Base-by-base conservation (phyloP, 495 filamentous ascomycete species). In the Talaromyces liani region DNA sequence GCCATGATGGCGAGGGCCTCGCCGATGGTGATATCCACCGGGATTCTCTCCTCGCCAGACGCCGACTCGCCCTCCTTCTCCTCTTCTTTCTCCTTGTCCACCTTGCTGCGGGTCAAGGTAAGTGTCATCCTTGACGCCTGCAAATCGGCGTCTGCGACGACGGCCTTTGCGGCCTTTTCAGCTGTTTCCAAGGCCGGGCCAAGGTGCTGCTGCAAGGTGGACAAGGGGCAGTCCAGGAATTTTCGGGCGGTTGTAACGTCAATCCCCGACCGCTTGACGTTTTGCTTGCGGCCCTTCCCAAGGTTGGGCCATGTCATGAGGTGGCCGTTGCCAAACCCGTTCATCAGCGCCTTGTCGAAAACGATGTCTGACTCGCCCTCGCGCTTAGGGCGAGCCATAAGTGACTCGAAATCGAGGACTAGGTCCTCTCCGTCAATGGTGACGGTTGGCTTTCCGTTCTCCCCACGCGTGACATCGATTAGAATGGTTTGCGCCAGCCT, bases 271-370 rank as follows among this genome's bases (percentile, higher is more conserved):
- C 14, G 31, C 56, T 58, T 58, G 4, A 31, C 18, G 31, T 58
- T 58, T 2, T 31, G 2, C 22, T 33, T 33, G n/a, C 29, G 27
- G n/a, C 58, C 27, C 33, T 33, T 33, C 58, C 36, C 58, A 6
- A 60, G 16, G 25, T 27, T 60, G 33, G 31, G 58, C 58, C 58
- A 60, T 7, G 22, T 7, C 10, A n/a, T 18, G 14, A 22, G 5
- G 9, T 45, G 39, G 10, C 34, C 58, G 14, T 60, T 45, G 10
- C 24, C 34, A 7, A 6, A 45, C 3, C 31, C 58, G 34, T 25
- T 41, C 58, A 60, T 25, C 8, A 60, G n/a, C 34, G 12, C 39
- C 34, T 60, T 60, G 24, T 60, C 58, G 20, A 60, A 60, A 9
- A 45, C 14, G 22, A 60, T 45, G 24, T 60, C 58, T n/a, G 5